These are phyloP conservation scores for Eucalyptus coolabah DNA, from an alignment of 345 rosid genomes.

Conservation along the genomic window DNA sequence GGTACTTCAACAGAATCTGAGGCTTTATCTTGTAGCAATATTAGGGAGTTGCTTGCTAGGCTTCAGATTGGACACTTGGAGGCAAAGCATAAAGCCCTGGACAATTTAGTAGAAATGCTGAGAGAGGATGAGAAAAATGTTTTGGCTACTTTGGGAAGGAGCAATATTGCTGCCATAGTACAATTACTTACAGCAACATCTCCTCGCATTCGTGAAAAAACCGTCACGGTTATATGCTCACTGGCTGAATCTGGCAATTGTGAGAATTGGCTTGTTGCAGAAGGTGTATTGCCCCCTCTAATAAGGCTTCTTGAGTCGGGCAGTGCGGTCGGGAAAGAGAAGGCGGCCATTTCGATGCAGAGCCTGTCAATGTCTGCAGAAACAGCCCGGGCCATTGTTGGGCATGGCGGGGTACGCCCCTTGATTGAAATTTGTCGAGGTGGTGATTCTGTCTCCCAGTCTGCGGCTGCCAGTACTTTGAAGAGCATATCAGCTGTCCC, in stretches of 20 bases:
- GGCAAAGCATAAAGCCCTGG: slow-evolving; percentile 82
- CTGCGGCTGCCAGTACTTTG: slow-evolving; percentile 75
- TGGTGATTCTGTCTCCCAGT: slow-evolving; percentile 84
- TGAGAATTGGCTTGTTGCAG: slow-evolving; percentile 82
- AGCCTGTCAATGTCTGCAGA: slow-evolving; percentile 68
- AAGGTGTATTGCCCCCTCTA: slow-evolving; percentile 72
- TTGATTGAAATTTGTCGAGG: slow-evolving; percentile 58
- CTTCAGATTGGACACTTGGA: slow-evolving; percentile 97
- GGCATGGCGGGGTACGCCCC: slow-evolving; percentile 71
- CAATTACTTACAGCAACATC: slow-evolving; percentile 72
- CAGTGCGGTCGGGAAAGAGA: slow-evolving; percentile 56
- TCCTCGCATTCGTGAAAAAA: slow-evolving; percentile 60
- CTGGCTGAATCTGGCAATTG: slow-evolving; percentile 72
- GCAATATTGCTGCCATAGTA: slow-evolving; percentile 74
- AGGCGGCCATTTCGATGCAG: slow-evolving; percentile 73
- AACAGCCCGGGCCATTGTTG: slow-evolving; percentile 29
- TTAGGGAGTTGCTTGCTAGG: slow-evolving; percentile 73
- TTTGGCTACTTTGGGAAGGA: slow-evolving; percentile 44
- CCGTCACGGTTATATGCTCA: slow-evolving; percentile 53
- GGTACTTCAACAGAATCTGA: background rate
- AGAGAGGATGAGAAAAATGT: slow-evolving; percentile 78
- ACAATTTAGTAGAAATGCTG: slow-evolving; percentile 59
- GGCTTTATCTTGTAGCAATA: slow-evolving; percentile 25
- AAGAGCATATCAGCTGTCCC: slow-evolving; percentile 83
- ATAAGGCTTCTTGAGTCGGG: slow-evolving; percentile 84